These are phyloP conservation scores for Scleroderma citrinum DNA, from an alignment of 768 basidiomycete genomes.

Conservation along the genomic window DNA sequence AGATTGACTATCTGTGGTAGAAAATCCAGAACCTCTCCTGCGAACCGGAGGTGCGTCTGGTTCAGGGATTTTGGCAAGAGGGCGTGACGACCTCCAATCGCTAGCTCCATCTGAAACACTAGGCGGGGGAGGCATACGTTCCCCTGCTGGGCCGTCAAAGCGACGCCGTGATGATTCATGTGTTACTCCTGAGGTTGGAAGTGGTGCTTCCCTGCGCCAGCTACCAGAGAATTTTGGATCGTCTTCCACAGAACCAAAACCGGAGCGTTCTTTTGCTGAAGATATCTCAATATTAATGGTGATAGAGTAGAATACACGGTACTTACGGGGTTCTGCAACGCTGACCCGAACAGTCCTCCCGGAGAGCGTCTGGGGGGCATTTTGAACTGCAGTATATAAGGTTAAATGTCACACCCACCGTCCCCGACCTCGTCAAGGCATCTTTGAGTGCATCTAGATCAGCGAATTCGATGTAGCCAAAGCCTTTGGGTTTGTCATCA, in stretches of 20 bases:
- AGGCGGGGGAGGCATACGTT: constrained; percentile 39
- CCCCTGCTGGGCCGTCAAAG: constrained; percentile 47
- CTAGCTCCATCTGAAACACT: constrained; percentile 53
- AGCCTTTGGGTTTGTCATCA: constrained; percentile 95
- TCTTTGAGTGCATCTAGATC: constrained; percentile 81
- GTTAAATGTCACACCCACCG: constrained; percentile 41
- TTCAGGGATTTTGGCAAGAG: constrained; percentile 36
- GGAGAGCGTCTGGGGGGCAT: constrained; percentile 48
- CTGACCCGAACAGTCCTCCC: constrained; percentile 83
- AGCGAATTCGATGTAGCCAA: constrained; percentile 96
- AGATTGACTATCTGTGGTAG: constrained; percentile 39
- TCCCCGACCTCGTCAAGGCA: constrained; percentile 66
- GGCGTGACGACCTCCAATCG: constrained; percentile 69
- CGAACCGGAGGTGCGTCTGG: constrained; percentile 41
- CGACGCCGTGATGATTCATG: constrained; percentile 63
- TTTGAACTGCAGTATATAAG: background rate
- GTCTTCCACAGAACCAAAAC: constrained; percentile 52
- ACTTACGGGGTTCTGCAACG: constrained; percentile 94
- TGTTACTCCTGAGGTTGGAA: constrained; percentile 60
- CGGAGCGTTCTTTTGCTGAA: constrained; percentile 70
- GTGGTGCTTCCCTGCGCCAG: constrained; percentile 86
- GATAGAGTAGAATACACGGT: background rate
- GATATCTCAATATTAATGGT: constrained; percentile 10
- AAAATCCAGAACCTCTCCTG: constrained; percentile 55
- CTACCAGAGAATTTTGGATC: constrained; percentile 76